A percentile compares a stretch with the other conserved stretches of the same genome.
Evolutionary conservation across 2,329 filamentous ascomycete species (phyloP).

Genomic region (Allantophomopsis cytisporea): DNA sequence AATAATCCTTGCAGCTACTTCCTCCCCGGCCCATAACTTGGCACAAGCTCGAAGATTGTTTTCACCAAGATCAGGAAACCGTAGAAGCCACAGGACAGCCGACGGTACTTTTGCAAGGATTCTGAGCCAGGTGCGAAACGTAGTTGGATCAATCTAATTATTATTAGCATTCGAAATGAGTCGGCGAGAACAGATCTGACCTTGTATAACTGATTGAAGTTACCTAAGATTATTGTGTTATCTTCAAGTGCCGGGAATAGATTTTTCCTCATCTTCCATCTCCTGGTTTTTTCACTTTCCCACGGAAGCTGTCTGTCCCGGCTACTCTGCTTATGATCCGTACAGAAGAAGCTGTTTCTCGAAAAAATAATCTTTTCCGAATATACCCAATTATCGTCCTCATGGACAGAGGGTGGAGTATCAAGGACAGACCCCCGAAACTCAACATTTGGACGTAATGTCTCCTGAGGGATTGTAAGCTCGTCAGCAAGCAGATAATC

Average conservation of each 20-base stretch:
- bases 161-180: neutral
- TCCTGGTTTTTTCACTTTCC: conserved; percentile 67
- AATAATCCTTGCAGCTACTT: conserved; percentile 74
- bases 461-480: conserved; percentile 71
- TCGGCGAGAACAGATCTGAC: conserved; percentile 30
- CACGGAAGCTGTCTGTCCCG: conserved; percentile 54
- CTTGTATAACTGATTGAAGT: conserved; percentile 99
- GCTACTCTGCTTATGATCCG: conserved; percentile 85
- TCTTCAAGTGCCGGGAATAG: conserved; percentile 75
- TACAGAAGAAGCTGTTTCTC: conserved; percentile 93
- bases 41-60: conserved; percentile 72
- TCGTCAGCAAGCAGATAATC: conserved; percentile 90
- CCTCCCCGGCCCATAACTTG: conserved; percentile 66
- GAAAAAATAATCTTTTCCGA: conserved; percentile 95
- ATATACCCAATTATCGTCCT: conserved; percentile 78
- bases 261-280: conserved; percentile 89
- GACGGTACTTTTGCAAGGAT: conserved; percentile 79
- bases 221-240: conserved; percentile 81
- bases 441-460: conserved; percentile 66
- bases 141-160: conserved; percentile 82
- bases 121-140: conserved; percentile 88
- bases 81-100: conserved; percentile 86
- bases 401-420: conserved; percentile 45
- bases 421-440: conserved; percentile 56
- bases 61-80: conserved; percentile 90